These are phyloP conservation scores for Tremellales sp. DNA, from an alignment of 1,284 basidiomycete species.

Conservation along the genomic window DNA sequence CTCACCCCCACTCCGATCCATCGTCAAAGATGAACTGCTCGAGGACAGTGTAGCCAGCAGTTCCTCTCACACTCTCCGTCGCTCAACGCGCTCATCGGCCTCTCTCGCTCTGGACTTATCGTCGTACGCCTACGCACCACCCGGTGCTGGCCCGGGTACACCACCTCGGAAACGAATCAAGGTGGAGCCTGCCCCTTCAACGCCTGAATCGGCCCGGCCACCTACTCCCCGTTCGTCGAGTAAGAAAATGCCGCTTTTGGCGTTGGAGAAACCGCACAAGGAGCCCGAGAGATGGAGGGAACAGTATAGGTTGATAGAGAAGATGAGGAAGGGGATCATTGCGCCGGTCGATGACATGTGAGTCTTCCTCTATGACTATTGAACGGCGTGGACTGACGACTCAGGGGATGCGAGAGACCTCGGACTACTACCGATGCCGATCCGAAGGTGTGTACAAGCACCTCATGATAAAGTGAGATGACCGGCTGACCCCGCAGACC, in stretches of 20 bases:
- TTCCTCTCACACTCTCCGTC: too few species aligned
- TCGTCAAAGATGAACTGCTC: too few species aligned
- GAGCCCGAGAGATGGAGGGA: slow-evolving; percentile 69
- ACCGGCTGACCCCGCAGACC: slow-evolving; percentile 53
- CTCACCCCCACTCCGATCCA: too few species aligned
- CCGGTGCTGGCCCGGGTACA: slow-evolving; percentile 8
- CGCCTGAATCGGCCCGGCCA: neutral
- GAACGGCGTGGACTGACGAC: neutral
- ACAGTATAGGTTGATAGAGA: slow-evolving; percentile 68
- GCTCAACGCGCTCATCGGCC: too few species aligned
- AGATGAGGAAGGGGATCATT: slow-evolving; percentile 65
- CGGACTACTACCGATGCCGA: slow-evolving; percentile 53
- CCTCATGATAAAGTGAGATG: neutral
- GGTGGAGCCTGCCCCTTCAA: neutral
- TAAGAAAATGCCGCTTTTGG: slow-evolving; percentile 52
- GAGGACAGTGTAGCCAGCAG: too few species aligned
- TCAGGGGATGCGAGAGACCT: slow-evolving; percentile 37
- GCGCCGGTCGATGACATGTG: slow-evolving; percentile 94
- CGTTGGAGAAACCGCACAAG: slow-evolving; percentile 65
- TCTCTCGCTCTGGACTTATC: slow-evolving; percentile 19
- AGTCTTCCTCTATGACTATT: too few species aligned
- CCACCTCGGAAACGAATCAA: slow-evolving; percentile 6
- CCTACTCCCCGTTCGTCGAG: slow-evolving; percentile 24
- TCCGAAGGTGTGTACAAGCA: slow-evolving; percentile 56
- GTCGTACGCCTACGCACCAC: slow-evolving; percentile 17